phyloP scores from a whole-genome alignment of 164 flowering plant genomes.

The Sedum album region DNA sequence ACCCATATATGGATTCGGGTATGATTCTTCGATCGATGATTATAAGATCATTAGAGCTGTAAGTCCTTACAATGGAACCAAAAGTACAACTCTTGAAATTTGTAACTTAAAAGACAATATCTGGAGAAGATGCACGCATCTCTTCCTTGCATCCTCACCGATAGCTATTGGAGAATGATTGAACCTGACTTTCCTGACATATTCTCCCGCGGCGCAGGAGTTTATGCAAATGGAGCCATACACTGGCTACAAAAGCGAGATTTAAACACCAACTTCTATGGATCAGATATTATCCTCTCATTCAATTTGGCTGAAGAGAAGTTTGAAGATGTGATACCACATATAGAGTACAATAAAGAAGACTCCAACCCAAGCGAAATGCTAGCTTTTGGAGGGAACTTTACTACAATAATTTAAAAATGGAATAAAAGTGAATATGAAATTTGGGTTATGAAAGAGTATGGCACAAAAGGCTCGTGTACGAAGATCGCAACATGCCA shows the following conservation, averaged over 20 bases:
- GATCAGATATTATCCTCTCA: no score
- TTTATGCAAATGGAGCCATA: background rate
- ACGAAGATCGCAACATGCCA: no score
- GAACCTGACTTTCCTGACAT: background rate
- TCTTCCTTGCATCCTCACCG: background rate
- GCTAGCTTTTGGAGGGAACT: no score
- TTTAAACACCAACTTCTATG: no score
- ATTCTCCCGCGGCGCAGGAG: background rate
- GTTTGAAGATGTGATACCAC: no score
- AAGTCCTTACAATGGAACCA: background rate
- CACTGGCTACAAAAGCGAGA: slow-evolving; percentile 1
- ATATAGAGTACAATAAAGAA: no score
- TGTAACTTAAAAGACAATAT: background rate
- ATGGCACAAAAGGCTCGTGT: no score
- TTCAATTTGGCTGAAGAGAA: no score
- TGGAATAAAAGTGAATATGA: background rate
- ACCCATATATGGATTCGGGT: background rate
- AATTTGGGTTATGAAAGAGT: no score
- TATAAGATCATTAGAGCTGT: slow-evolving; percentile 4
- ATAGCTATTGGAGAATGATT: background rate
- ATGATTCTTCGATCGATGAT: background rate
- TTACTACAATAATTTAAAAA: background rate
- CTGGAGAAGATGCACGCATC: background rate
- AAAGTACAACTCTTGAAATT: background rate
- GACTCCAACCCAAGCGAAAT: no score